Base-by-base conservation (phyloP, 2,329 filamentous ascomycete genomes). In the Colletotrichum costaricense region DNA sequence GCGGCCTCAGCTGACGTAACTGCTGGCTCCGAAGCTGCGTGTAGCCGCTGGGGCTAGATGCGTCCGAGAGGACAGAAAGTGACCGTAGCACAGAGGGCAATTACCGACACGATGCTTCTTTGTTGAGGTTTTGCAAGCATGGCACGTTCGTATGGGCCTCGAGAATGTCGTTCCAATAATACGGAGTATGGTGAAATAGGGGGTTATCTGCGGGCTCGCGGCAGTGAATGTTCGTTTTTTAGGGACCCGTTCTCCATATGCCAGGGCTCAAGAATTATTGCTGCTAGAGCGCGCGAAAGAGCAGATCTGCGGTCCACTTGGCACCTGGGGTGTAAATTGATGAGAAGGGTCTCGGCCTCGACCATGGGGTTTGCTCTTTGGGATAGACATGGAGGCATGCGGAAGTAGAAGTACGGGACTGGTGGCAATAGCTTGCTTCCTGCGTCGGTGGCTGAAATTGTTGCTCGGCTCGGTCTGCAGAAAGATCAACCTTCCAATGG, bases 1-100 rank as follows among this genome's bases (percentile, higher is more conserved):
- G 28, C 62, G 38, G 60, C 62, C 46, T 70, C 56, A 52, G 70
- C 66, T 70, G 70, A 73, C 67, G 60, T 70, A 42, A 42, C 33
- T 42, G 12, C 46, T 70, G 49, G 56, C 22, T 24, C 56, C 22
- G 35, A 60, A 59, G 60, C 55, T 73, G 71, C 56, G 26, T 42
- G 67, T 59, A 70, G 66, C 58, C 66, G 66, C 46, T 55, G 28
- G 67, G 35, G 56, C 66, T 72, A 64, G 66, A 63, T 64, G 28
- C 30, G 54, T 26, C 58, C 68, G 30, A 55, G 22, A 38, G 58
- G 30, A 42, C 11, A 42, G 16, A 59, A 52, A 19, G 33, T 42
- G 38, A 7, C 16, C 16, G 38, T 42, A 42, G 58, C 28, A 54
- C 24, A 26, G 42, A 63, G 35, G 57, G 22, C 28, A 54, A 62